Conservation (phyloP, 1,284 basidiomycete species). For the Jaminaea rosea region DNA sequence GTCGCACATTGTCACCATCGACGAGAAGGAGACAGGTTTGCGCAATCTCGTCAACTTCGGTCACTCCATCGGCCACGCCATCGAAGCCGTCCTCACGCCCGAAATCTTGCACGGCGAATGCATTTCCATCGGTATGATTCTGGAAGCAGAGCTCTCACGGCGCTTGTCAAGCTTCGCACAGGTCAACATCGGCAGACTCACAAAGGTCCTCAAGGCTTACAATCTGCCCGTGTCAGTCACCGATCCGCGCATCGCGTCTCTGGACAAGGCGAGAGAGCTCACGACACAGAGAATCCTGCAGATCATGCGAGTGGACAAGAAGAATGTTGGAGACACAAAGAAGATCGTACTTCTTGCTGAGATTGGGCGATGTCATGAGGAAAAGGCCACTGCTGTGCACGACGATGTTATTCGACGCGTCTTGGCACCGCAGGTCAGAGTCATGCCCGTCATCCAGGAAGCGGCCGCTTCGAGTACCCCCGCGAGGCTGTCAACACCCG, state of each 20-base stretch:
- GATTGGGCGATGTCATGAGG: slow-evolving; percentile 87
- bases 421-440: slow-evolving; percentile 58
- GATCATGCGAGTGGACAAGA: slow-evolving; percentile 91
- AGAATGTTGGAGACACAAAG: slow-evolving; percentile 79
- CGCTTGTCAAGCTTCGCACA: slow-evolving; percentile 39
- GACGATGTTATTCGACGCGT: slow-evolving; percentile 35
- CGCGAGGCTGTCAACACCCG: slow-evolving; percentile 74
- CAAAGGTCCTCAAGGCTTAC: slow-evolving; percentile 39
- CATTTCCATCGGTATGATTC: slow-evolving; percentile 45
- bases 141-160: slow-evolving; percentile 44
- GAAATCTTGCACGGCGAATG: slow-evolving; percentile 46
- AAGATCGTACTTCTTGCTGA: slow-evolving; percentile 84
- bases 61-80: slow-evolving; percentile 45
- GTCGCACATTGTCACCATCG: slow-evolving; percentile 45
- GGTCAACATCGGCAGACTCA: slow-evolving; percentile 39
- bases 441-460: slow-evolving; percentile 11
- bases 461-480: neutral
- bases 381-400: slow-evolving; percentile 74
- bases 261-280: slow-evolving; percentile 61
- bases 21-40: slow-evolving; percentile 46
- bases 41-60: slow-evolving; percentile 47
- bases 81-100: slow-evolving; percentile 45
- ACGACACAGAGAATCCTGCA: slow-evolving; percentile 77
- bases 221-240: slow-evolving; percentile 37
- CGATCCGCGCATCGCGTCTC: slow-evolving; percentile 50